phyloP scores from a whole-genome alignment of 495 filamentous ascomycete species.

The Neurospora pannonica region DNA sequence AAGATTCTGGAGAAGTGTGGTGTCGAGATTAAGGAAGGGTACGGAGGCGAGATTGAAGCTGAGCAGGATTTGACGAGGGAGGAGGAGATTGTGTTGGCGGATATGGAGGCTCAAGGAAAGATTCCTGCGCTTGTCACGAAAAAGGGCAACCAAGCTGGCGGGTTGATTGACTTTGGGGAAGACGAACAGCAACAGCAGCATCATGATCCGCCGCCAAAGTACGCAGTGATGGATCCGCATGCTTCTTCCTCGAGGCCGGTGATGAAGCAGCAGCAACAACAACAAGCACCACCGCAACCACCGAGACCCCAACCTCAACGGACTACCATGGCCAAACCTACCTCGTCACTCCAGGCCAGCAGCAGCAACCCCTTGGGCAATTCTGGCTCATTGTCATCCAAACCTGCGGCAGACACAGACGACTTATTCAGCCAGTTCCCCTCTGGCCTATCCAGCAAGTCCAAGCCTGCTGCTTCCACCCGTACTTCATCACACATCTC shows the following conservation, averaged over 20 bases:
- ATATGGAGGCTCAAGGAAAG: background rate
- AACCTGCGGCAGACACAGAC: background rate
- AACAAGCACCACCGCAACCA: background rate
- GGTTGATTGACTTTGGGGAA: background rate
- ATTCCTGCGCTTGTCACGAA: background rate
- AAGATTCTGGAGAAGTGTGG: slow-evolving; percentile 59
- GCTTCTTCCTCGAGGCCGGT: background rate
- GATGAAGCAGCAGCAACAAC: background rate
- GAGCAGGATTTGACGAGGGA: background rate
- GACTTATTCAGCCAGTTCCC: background rate
- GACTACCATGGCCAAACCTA: background rate
- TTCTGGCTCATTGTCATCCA: background rate
- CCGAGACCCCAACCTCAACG: background rate
- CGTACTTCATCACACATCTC: background rate
- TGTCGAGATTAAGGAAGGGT: background rate
- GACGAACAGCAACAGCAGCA: background rate
- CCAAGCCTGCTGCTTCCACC: background rate
- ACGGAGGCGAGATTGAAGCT: background rate
- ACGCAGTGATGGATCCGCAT: background rate
- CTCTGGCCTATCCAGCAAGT: background rate
- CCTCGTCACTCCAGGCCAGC: background rate
- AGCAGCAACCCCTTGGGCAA: background rate
- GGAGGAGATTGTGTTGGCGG: background rate
- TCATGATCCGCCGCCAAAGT: background rate
- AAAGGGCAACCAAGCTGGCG: background rate